Percentiles rank a stretch among this genome's conserved stretches.
Conservation (phyloP, 441 rosid genomes). For the Melastoma candidum region DNA sequence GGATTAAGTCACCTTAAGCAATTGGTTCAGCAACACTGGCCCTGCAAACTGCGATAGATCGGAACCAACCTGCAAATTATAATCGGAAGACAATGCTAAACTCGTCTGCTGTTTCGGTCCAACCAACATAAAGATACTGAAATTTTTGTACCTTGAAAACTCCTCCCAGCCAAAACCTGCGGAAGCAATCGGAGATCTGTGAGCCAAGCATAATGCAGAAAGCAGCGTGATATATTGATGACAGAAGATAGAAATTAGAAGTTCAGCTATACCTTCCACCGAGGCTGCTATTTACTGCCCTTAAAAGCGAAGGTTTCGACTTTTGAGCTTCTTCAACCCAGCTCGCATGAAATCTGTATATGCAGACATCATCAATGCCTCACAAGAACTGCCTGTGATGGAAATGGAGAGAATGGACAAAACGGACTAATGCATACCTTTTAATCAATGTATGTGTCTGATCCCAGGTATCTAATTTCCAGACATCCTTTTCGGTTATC, state of each 20-base stretch:
- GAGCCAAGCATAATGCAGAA: neutral
- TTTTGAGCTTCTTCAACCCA: slow-evolving; percentile 12
- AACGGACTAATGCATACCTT: slow-evolving; percentile 26
- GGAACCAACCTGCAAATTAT: slow-evolving; percentile 5
- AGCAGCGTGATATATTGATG: neutral
- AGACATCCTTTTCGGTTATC: slow-evolving; percentile 87
- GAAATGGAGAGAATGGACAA: too few relatives aligned
- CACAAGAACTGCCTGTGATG: neutral
- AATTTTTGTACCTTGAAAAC: slow-evolving; percentile 13
- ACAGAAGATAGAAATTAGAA: neutral
- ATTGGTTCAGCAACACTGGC: slow-evolving; percentile 11
- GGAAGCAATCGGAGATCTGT: neutral
- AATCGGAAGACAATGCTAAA: neutral
- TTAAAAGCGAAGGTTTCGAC: slow-evolving; percentile 12
- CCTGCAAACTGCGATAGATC: slow-evolving; percentile 17
- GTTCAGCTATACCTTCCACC: slow-evolving; percentile 8
- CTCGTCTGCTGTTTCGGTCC: too few relatives aligned
- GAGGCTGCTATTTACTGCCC: slow-evolving; percentile 16
- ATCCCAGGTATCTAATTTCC: slow-evolving; percentile 97
- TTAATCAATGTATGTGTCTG: slow-evolving; percentile 61
- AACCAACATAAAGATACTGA: neutral
- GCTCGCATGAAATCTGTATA: slow-evolving; percentile 10
- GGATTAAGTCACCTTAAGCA: slow-evolving; percentile 8
- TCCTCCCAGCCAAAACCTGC: slow-evolving; percentile 21
- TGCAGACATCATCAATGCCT: neutral